These are phyloP conservation scores for Saccharomyces hybrid DNA, from an alignment of 1,139 yeast species.

Conservation along the genomic window DNA sequence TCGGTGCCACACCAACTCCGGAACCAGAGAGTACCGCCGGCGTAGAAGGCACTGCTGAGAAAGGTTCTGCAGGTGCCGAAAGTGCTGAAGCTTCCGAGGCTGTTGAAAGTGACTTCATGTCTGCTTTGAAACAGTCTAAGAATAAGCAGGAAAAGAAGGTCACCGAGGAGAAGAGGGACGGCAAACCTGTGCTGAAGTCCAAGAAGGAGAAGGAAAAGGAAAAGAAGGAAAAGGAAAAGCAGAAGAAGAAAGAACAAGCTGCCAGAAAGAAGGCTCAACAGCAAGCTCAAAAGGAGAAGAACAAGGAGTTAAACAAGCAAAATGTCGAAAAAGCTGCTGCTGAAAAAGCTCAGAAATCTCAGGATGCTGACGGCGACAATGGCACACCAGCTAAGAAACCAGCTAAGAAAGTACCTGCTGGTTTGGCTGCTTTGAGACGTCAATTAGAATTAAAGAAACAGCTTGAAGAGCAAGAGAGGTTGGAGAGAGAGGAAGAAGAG, in stretches of 20 bases:
- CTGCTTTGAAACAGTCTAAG: conserved; percentile 73
- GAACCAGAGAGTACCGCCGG: conserved; percentile 21
- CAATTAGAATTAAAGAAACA: conserved; percentile 85
- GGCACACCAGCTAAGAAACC: conserved; percentile 40
- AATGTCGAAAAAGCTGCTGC: conserved; percentile 41
- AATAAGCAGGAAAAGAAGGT: conserved; percentile 61
- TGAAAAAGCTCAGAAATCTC: conserved; percentile 33
- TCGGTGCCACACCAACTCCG: conserved; percentile 33
- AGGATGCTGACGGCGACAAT: conserved; percentile 18
- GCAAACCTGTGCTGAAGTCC: conserved; percentile 70
- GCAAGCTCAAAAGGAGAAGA: conserved; percentile 60
- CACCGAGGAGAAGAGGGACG: conserved; percentile 37
- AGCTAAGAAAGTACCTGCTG: conserved; percentile 69
- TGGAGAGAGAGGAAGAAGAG: conserved; percentile 51
- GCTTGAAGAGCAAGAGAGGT: conserved; percentile 61
- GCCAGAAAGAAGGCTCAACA: conserved; percentile 74
- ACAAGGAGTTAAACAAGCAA: conserved; percentile 39
- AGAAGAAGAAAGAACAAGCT: conserved; percentile 84
- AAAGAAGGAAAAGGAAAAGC: conserved; percentile 95
- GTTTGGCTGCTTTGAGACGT: conserved; percentile 70
- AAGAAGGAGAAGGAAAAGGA: conserved; percentile 97
- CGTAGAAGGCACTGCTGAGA: conserved; percentile 32
- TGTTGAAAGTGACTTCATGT: conserved; percentile 58
- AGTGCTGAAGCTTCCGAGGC: conserved; percentile 22
- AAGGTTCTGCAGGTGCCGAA: conserved; percentile 36